Percentiles rank a stretch among this genome's conserved stretches.
phyloP scores from a whole-genome alignment of 2,329 filamentous ascomycete genomes.

The Phaeophleospora eucalypticola region DNA sequence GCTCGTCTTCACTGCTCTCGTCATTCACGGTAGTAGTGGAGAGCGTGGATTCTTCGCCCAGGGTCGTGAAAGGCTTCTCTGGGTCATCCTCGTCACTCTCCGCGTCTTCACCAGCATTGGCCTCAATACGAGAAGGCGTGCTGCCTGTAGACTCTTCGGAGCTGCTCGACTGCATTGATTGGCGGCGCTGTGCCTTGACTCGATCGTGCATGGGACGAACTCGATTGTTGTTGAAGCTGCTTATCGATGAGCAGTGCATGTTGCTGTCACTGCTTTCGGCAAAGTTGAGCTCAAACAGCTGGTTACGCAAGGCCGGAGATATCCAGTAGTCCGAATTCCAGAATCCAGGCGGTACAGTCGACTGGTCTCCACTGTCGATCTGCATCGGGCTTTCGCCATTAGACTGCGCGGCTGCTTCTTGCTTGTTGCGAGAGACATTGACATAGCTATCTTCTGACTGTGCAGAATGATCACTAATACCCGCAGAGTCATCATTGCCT shows the following conservation, averaged over 20 bases:
- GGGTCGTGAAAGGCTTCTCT: slow-evolving; percentile 24
- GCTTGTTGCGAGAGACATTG: slow-evolving; percentile 78
- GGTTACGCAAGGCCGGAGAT: slow-evolving; percentile 57
- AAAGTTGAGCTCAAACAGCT: slow-evolving; percentile 72
- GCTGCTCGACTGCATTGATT: slow-evolving; percentile 24
- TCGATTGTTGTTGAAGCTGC: slow-evolving; percentile 12
- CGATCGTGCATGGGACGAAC: slow-evolving; percentile 27
- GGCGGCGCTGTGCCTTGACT: slow-evolving; percentile 26
- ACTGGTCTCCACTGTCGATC: slow-evolving; percentile 11
- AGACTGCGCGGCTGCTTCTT: not conserved
- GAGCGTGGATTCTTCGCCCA: slow-evolving; percentile 14
- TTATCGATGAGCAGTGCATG: slow-evolving; percentile 54
- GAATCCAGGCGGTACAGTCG: slow-evolving; percentile 26
- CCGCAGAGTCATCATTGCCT: slow-evolving; percentile 42
- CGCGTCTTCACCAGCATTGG: slow-evolving; percentile 20
- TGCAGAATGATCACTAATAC: slow-evolving; percentile 72
- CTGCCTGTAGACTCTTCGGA: slow-evolving; percentile 24
- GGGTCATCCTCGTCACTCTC: slow-evolving; percentile 23
- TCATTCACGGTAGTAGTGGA: slow-evolving; percentile 12
- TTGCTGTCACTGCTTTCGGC: slow-evolving; percentile 56
- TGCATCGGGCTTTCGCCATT: slow-evolving; percentile 10
- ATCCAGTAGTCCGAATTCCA: slow-evolving; percentile 44
- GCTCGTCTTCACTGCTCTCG: slow-evolving; percentile 19
- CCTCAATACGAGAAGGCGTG: slow-evolving; percentile 13
- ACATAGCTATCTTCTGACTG: slow-evolving; percentile 88